Conservation (phyloP, 2,329 filamentous ascomycete species). For the Chaetoscypha palmicola region DNA sequence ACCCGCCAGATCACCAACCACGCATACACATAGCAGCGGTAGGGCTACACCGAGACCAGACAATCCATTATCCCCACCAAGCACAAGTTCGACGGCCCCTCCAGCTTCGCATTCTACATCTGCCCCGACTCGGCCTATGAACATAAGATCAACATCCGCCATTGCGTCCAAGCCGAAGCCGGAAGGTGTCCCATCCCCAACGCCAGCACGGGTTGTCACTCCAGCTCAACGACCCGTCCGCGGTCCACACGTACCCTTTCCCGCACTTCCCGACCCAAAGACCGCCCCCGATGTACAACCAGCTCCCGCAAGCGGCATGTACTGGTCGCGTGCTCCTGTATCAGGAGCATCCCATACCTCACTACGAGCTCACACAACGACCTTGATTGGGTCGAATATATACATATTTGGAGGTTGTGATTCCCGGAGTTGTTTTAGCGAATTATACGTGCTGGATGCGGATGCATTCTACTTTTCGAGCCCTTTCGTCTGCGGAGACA, state of each 20-base stretch:
- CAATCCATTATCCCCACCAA: conserved; percentile 18
- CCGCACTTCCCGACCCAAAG: conserved; percentile 48
- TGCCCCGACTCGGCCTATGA: conserved; percentile 33
- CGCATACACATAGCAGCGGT: conserved; percentile 14
- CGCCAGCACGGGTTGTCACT: conserved; percentile 16
- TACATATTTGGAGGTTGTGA: conserved; percentile 66
- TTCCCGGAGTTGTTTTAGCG: conserved; percentile 59
- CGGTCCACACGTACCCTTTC: conserved; percentile 43
- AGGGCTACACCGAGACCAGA: conserved; percentile 16
- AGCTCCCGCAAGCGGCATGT: conserved; percentile 64
- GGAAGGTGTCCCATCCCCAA: conserved; percentile 19
- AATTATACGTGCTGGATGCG: conserved; percentile 61
- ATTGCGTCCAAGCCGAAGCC: conserved; percentile 26
- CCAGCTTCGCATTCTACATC: conserved; percentile 8
- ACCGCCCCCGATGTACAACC: conserved; percentile 53
- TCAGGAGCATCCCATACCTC: conserved; percentile 55
- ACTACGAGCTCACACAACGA: conserved; percentile 60
- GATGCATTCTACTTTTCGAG: conserved; percentile 64
- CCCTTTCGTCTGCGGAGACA: conserved; percentile 57
- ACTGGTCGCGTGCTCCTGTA: conserved; percentile 61
- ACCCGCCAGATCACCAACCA: conserved; percentile 17
- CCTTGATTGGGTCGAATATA: conserved; percentile 58
- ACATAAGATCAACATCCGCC: conserved; percentile 43
- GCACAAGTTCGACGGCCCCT: conserved; percentile 12
- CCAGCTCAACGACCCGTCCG: conserved; percentile 20